Evolutionary conservation across 1,284 basidiomycete species (phyloP), one percentile per base, ranked within the genome.

Genomic region (Phylloboletellus chloephorus): DNA sequence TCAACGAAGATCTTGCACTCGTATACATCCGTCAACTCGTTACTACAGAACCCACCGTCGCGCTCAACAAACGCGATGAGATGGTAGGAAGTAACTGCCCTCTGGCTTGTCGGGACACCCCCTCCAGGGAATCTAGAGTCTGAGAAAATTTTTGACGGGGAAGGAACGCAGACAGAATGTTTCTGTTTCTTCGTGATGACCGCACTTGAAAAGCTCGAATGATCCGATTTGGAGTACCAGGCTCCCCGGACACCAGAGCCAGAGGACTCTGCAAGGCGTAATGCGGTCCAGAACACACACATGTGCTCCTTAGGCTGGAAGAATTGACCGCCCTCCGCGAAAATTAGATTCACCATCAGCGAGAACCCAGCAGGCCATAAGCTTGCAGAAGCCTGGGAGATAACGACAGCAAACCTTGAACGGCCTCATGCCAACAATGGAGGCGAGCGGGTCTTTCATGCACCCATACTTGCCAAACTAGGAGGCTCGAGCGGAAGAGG

Each of bases 81-180:
- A 76, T 65, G 31, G 79, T 79, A 36, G 82, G 66, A 21, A 76
- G 56, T 40, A 53, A 82, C 72, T 12, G 78, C 78, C 57, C 70
- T 73, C 41, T 63, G 68, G 56, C 79, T 82, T 17, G 71, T 77
- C 33, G 76, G 75, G 35, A 76, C 64, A 30, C 60, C 67, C 33
- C 29, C 29, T 19, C 41, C 35, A 23, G 7, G 29, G 13, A 16
- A 17, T 30, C 20, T 24, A 15, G 30, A 17, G 22, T 32, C 34
- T 7, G 37, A 17, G 28, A 42, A 41, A 33, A 25, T 16, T 19
- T 8, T 23, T n/a, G 32, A 39, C 17, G 21, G 26, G 24, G 9
- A 38, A 31, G 19, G 19, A 28, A 25, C 9, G 21, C 17, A 17
- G 20, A 31, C 13, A 15, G 12, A 19, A 8, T 16, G 19, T 41